Conservation (phyloP, 176 grass and related monocot species). For the Alloteropsis semialata region DNA sequence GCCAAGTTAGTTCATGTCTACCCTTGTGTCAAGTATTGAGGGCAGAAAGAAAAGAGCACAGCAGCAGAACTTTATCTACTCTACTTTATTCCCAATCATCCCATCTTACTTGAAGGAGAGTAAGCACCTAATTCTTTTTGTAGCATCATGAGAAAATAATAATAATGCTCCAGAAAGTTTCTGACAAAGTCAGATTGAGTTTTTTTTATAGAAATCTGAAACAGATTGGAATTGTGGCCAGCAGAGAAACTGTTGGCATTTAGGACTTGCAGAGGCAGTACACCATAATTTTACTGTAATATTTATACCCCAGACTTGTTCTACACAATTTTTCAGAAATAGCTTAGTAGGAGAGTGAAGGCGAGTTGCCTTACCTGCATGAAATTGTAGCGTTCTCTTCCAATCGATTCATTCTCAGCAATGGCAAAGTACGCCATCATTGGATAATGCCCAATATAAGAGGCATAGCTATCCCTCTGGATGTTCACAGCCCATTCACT, state of each 20-base stretch:
- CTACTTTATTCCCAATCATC: neutral
- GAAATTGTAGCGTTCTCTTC: slow-evolving; percentile 87
- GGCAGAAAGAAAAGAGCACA: neutral
- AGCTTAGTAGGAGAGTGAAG: neutral
- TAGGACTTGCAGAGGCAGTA: neutral
- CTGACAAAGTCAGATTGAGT: too few species aligned
- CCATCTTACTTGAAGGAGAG: neutral
- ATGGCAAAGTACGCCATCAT: slow-evolving; percentile 84
- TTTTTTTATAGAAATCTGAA: too few species aligned
- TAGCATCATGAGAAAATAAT: neutral
- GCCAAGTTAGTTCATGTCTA: neutral
- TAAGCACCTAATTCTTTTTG: neutral
- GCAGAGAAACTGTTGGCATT: too few species aligned
- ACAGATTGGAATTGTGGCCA: too few species aligned
- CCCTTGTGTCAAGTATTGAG: neutral
- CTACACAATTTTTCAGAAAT: neutral
- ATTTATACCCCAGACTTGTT: neutral
- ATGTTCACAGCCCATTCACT: slow-evolving; percentile 99
- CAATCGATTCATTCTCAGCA: slow-evolving; percentile 93
- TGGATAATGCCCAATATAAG: slow-evolving; percentile 88
- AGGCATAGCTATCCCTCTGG: slow-evolving; percentile 89
- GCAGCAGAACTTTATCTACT: neutral
- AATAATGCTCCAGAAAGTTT: neutral
- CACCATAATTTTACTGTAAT: neutral
- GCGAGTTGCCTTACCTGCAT: slow-evolving; percentile 65